Conservation (phyloP, 2,329 filamentous ascomycete species). For the Microascus cirrosus region DNA sequence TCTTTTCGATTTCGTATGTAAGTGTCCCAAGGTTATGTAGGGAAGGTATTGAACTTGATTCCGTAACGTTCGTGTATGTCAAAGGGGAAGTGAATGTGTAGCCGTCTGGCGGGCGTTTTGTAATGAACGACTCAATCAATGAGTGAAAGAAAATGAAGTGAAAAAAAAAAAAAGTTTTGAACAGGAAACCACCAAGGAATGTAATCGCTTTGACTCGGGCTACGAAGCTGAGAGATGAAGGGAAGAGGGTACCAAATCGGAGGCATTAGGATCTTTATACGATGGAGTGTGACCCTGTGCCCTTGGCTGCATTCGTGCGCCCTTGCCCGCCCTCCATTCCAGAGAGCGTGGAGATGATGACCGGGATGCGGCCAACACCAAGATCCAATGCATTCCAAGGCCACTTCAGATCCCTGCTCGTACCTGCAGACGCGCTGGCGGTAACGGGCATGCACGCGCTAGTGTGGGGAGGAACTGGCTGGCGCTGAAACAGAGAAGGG, state of each 20-base stretch:
- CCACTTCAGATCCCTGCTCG: neutral
- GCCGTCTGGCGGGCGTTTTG: slow-evolving; percentile 3
- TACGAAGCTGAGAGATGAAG: neutral
- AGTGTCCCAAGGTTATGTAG: neutral
- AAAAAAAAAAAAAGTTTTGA: neutral
- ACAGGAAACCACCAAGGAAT: neutral
- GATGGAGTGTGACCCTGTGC: neutral
- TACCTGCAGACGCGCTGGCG: neutral
- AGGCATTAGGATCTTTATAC: neutral
- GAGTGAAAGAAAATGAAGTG: neutral
- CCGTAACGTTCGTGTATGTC: neutral
- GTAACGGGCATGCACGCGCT: neutral
- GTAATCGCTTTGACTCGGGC: slow-evolving; percentile 2
- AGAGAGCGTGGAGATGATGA: neutral
- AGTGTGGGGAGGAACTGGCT: neutral
- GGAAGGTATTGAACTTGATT: neutral
- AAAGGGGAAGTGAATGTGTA: neutral
- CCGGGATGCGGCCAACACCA: neutral
- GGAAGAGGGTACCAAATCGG: neutral
- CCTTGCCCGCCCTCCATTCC: neutral
- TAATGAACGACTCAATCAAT: slow-evolving; percentile 3
- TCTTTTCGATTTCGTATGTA: neutral
- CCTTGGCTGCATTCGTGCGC: neutral
- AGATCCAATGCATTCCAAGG: neutral
- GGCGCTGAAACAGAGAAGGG: neutral